Evolutionary conservation across 176 grass and related monocot genomes (phyloP).

Genomic region (Coix lacrymajobi): DNA sequence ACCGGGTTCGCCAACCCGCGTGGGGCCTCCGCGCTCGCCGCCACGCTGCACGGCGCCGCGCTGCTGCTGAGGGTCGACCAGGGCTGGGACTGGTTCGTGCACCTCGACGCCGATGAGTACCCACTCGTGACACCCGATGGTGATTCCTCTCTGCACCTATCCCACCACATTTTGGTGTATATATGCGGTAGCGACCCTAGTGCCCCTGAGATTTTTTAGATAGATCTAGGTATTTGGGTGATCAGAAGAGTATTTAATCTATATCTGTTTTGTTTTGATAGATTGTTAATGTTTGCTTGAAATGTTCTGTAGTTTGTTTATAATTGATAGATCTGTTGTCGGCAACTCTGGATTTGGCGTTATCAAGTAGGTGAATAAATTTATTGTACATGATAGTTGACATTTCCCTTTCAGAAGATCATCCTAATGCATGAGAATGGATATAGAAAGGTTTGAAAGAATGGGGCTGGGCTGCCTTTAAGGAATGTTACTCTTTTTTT

Average conservation of each 20-base stretch:
- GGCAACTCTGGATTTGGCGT: not conserved
- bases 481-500: not conserved
- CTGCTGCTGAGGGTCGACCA: conserved; percentile 54
- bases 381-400: not conserved
- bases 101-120: conserved; percentile 81
- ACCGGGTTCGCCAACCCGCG: conserved; percentile 69
- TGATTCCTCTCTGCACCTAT: conserved; percentile 24
- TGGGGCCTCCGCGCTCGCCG: conserved; percentile 65
- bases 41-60: conserved; percentile 69
- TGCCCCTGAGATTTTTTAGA: not conserved
- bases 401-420: not conserved
- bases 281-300: not conserved
- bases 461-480: not conserved
- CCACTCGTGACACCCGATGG: conserved; percentile 78
- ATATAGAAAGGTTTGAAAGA: not conserved
- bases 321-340: not conserved
- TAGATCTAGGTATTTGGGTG: conserved; percentile 17
- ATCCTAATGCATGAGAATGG: not conserved
- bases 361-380: not conserved
- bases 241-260: not conserved
- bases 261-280: not conserved
- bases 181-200: not conserved
- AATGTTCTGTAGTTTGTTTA: not conserved
- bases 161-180: not conserved
- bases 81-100: conserved; percentile 88